Evolutionary conservation across 495 filamentous ascomycete species (phyloP).

Genomic region (Baudoinia panamericana): DNA sequence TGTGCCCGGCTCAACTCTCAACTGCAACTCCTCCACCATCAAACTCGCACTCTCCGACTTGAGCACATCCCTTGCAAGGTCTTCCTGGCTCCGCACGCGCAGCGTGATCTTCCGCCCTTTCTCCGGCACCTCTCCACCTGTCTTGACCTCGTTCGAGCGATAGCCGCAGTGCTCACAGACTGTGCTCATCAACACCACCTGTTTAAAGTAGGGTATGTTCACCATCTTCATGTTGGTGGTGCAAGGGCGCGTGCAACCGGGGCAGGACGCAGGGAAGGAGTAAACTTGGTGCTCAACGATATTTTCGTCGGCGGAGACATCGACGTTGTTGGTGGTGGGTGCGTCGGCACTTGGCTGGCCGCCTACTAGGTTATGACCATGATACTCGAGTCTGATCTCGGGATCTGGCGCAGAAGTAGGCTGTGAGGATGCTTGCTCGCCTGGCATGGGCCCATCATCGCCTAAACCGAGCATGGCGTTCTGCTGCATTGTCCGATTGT

Average conservation of each 20-base stretch:
- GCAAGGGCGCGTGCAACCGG: constrained; percentile 72
- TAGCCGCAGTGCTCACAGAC: constrained; percentile 86
- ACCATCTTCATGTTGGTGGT: constrained; percentile 90
- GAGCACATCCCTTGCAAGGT: constrained; percentile 83
- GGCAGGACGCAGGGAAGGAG: constrained; percentile 77
- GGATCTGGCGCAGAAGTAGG: constrained; percentile 12
- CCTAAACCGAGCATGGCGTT: constrained; percentile 67
- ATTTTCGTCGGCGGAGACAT: constrained; percentile 55
- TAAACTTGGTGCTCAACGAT: constrained; percentile 85
- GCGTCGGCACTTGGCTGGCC: constrained; percentile 25
- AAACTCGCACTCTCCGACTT: constrained; percentile 89
- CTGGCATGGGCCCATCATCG: constrained; percentile 24
- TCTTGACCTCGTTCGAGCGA: constrained; percentile 88
- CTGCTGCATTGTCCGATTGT: constrained; percentile 66
- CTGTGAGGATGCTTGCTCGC: constrained; percentile 17
- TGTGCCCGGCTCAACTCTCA: constrained; percentile 78
- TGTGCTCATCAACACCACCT: constrained; percentile 83
- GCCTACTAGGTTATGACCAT: constrained; percentile 25
- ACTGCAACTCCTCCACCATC: constrained; percentile 67
- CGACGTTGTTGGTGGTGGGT: constrained; percentile 28
- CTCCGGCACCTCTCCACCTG: constrained; percentile 80
- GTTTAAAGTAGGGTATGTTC: constrained; percentile 90
- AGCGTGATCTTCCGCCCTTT: constrained; percentile 76
- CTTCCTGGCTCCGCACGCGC: constrained; percentile 53
- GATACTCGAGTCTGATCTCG: constrained; percentile 29